Percentiles rank a stretch among this genome's conserved stretches.
phyloP scores from a whole-genome alignment of 2,329 filamentous ascomycete genomes.

The Lachnellula subtilissima region DNA sequence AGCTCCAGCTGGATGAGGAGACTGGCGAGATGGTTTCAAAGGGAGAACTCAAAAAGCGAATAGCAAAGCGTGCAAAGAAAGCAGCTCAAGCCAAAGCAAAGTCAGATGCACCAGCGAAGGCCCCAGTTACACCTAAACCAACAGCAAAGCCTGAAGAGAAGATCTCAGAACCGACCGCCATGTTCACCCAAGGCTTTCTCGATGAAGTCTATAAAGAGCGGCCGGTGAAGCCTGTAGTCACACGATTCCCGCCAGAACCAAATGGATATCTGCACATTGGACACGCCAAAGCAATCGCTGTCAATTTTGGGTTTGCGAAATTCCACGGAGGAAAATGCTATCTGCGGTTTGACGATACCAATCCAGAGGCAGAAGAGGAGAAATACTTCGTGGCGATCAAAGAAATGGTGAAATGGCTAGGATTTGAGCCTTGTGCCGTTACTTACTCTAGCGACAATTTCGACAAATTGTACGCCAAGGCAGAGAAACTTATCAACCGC shows the following conservation, averaged over 20 bases:
- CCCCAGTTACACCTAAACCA: constrained; percentile 27
- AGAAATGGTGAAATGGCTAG: constrained; percentile 80
- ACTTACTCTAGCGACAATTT: constrained; percentile 92
- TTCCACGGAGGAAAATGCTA: constrained; percentile 72
- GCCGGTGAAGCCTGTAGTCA: constrained; percentile 57
- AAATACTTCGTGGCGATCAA: constrained; percentile 84
- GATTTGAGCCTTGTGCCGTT: constrained; percentile 69
- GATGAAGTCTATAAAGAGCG: constrained; percentile 66
- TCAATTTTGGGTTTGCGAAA: constrained; percentile 93
- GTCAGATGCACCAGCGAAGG: constrained; percentile 37
- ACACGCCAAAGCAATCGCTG: constrained; percentile 89
- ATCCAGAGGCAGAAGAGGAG: constrained; percentile 89
- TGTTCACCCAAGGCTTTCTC: constrained; percentile 79
- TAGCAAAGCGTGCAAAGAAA: constrained; percentile 55
- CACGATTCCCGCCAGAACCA: constrained; percentile 78
- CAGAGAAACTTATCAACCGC: constrained; percentile 73
- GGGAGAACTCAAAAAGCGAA: constrained; percentile 57
- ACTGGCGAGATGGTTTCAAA: constrained; percentile 64
- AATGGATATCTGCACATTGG: constrained; percentile 94
- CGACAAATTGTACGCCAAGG: constrained; percentile 76
- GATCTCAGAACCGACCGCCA: constrained; percentile 34
- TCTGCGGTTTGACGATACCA: constrained; percentile 88
- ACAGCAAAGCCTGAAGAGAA: constrained; percentile 30
- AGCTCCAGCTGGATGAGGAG: constrained; percentile 58
- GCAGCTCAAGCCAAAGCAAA: constrained; percentile 49